Base-by-base conservation (phyloP, 139 green algal species). In the Chlamydomonas asymmetrica region DNA sequence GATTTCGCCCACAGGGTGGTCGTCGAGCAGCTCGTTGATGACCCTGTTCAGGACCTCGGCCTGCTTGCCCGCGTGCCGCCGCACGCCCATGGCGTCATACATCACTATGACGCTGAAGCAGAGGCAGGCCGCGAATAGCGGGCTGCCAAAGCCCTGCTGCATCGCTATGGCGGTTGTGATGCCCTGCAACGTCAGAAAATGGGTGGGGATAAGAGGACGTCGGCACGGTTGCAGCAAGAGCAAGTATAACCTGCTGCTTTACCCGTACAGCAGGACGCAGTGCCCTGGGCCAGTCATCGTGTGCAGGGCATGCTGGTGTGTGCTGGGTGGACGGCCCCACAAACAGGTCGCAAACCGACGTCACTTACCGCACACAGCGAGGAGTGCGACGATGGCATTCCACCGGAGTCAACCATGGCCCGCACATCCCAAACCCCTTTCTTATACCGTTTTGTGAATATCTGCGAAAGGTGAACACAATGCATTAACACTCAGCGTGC, bases 371-470 rank as follows among this genome's bases (percentile, higher is more conserved):
- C 84, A 74, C 89, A 96, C 5, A 99, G 86, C 0, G 94, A 84
- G 2, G 95, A 97, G 83, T 99, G 96, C 20, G 93, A 98, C 5
- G 95, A 99, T 5, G 96, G 96, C 95, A 99, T 99, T 74, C 96
- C 96, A 37, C 96, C 96, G n/a, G 90, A 94, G 67, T 92, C 88
- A 1, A 98, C 74, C 35, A 98, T 82, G 0, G 93, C 90, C 23
- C 66, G 77, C 2, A 93, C n/a, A 68, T 94, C 87, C 87, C 88
- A 98, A 20, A 90, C 84, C 31, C 94, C 88, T 62, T 92, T 92
- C 72, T 94, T 95, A 57, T 88, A 90, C 5, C 88, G 84, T 73
- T 91, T 85, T 0, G 94, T 98, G 85, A 97, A 97, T 56, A 97
- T 95, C 88, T 94, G 79, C 65, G 35, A 23, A 8, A n/a, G n/a